These are phyloP conservation scores for Aspergillus quadricinctus DNA, from an alignment of 2,329 filamentous ascomycete genomes.

Conservation along the genomic window DNA sequence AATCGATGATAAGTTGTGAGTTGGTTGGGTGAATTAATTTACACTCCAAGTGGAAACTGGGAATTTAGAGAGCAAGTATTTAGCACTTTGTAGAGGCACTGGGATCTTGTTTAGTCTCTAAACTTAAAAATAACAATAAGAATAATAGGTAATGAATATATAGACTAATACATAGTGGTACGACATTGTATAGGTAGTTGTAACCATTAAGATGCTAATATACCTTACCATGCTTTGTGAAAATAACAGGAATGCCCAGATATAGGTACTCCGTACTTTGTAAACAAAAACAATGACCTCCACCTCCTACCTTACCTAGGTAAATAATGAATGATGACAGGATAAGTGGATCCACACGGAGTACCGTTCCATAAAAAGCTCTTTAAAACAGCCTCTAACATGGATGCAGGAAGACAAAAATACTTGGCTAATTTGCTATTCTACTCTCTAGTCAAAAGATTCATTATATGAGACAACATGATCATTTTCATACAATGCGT, in stretches of 20 bases:
- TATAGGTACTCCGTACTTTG: too few species aligned
- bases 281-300: background rate
- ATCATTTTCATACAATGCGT: too few species aligned
- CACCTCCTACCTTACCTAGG: too few species aligned
- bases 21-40: background rate
- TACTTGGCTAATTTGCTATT: background rate
- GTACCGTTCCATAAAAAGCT: background rate
- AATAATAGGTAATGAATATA: background rate
- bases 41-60: background rate
- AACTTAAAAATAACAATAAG: background rate
- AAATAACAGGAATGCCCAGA: background rate
- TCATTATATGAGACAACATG: too few species aligned
- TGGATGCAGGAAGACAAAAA: background rate
- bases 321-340: too few species aligned
- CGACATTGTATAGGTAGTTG: background rate
- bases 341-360: background rate
- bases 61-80: background rate
- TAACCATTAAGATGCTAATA: background rate
- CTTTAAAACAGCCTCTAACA: background rate
- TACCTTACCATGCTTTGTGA: background rate
- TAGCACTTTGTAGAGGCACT: background rate
- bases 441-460: too few species aligned
- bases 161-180: background rate
- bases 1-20: background rate
- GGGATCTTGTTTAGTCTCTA: background rate